Evolutionary conservation across 495 filamentous ascomycete species (phyloP), one percentile per base, ranked within the genome.

Genomic region (Xylaria grammica): DNA sequence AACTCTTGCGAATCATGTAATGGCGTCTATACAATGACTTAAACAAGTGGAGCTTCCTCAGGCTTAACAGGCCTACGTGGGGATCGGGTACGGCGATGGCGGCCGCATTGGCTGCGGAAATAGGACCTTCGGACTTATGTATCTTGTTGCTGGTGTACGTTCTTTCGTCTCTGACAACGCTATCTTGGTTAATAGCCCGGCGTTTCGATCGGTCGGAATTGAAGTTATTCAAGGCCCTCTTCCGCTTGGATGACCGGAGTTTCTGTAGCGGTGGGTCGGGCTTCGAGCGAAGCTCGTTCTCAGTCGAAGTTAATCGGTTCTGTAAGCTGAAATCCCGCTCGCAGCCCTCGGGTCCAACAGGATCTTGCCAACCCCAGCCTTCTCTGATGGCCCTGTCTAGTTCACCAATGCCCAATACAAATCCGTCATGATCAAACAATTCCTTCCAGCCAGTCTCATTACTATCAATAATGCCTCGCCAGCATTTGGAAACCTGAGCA

Each of bases 341-440:
- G 56, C 80, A 91, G 50, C 89, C 90, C 66, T 92, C 85, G 8
- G 82, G 73, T 6, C 88, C 91, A 56, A 87, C 86, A 2, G 93
- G 91, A 74, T 91, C 89, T 73, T 98, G 95, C 92, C 94, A 99
- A n/a, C 94, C 95, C 95, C 95, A 99, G n/a, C 95, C 95, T 78
- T 98, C 90, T 30, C 81, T 85, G 57, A 98, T 90, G 15, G 95
- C 94, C 64, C 88, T 86, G 57, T 94, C 87, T 19, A 99, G 79
- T 72, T 99, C 95, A 13, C 92, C 91, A 2, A 90, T 85, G 17
- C 92, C 89, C 17, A 98, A 79, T 13, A 77, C 72, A 75, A 90
- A 97, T 0, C 91, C 91, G 75, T 97, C 92, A 11, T 81, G 81
- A 62, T 97, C 93, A 64, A 99, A 89, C 0, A 97, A 82, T 61